Evolutionary conservation across 768 basidiomycete species (phyloP).

Genomic region (Mycena epipterygia): DNA sequence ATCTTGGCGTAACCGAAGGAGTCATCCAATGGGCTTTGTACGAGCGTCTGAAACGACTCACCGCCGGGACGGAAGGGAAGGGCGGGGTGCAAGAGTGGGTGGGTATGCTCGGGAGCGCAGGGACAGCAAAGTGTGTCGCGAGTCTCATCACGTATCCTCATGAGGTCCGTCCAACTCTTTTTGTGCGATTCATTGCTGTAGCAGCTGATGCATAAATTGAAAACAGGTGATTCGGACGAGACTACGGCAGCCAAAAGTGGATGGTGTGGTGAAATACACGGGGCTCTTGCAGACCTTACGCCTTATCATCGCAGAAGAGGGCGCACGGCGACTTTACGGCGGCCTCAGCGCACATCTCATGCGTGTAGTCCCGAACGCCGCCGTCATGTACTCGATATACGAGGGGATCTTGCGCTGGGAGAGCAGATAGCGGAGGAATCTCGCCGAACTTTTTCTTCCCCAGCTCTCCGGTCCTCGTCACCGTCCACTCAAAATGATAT

Average conservation of each 20-base stretch:
- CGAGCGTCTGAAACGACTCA: slow-evolving; percentile 88
- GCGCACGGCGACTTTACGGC: slow-evolving; percentile 86
- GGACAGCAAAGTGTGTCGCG: slow-evolving; percentile 93
- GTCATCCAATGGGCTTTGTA: slow-evolving; percentile 99
- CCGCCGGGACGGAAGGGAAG: slow-evolving; percentile 63
- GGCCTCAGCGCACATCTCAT: slow-evolving; percentile 96
- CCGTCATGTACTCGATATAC: slow-evolving; percentile 97
- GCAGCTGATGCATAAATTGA: slow-evolving; percentile 9
- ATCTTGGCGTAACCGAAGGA: slow-evolving; percentile 95
- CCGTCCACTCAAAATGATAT: slow-evolving; percentile 1
- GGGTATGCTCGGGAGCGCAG: slow-evolving; percentile 91
- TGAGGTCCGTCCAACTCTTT: slow-evolving; percentile 72
- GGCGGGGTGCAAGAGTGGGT: slow-evolving; percentile 77
- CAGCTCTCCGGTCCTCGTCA: background rate
- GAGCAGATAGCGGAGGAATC: background rate
- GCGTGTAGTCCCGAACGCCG: slow-evolving; percentile 97
- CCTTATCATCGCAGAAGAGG: slow-evolving; percentile 92
- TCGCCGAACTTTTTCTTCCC: background rate
- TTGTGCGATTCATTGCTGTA: background rate
- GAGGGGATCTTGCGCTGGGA: slow-evolving; percentile 83
- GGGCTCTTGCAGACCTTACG: slow-evolving; percentile 88
- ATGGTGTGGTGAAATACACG: slow-evolving; percentile 86
- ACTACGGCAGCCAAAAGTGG: slow-evolving; percentile 87
- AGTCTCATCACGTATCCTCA: slow-evolving; percentile 98
- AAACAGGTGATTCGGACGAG: slow-evolving; percentile 90